Conservation (phyloP, 2,329 filamentous ascomycete genomes). For the Cadophora gregata region DNA sequence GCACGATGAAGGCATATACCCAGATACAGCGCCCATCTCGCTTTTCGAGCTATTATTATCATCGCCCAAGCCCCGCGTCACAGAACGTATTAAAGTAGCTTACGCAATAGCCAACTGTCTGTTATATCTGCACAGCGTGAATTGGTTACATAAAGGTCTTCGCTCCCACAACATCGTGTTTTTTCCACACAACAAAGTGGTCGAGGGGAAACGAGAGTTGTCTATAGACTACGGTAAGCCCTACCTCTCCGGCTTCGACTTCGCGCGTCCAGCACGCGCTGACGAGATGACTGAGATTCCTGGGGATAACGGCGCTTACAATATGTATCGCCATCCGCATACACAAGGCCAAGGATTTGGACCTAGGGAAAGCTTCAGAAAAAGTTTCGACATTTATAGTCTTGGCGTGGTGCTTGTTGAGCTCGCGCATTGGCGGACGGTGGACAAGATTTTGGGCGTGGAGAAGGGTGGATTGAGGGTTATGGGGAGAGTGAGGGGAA, state of each 20-base stretch:
- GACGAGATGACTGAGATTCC: constrained; percentile 59
- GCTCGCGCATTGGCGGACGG: constrained; percentile 57
- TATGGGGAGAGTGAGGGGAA: constrained; percentile 46
- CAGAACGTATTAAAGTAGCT: constrained; percentile 57
- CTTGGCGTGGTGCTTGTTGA: constrained; percentile 59
- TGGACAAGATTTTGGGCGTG: constrained; percentile 52
- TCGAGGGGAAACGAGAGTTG: not conserved
- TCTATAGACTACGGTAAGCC: constrained; percentile 49
- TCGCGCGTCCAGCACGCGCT: constrained; percentile 55
- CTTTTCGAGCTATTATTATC: constrained; percentile 53
- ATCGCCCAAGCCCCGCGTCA: constrained; percentile 54
- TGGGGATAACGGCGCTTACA: constrained; percentile 51
- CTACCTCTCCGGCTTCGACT: constrained; percentile 60
- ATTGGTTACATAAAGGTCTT: constrained; percentile 65
- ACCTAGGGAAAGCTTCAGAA: constrained; percentile 39
- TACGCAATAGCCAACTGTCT: constrained; percentile 58
- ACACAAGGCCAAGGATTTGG: constrained; percentile 32
- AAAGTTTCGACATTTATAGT: constrained; percentile 59
- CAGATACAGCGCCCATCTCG: constrained; percentile 52
- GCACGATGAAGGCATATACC: constrained; percentile 40
- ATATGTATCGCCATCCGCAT: constrained; percentile 56
- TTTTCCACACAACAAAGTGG: constrained; percentile 45
- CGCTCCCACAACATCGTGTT: constrained; percentile 60
- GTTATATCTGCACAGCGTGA: constrained; percentile 59
- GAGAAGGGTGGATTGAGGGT: constrained; percentile 48